Conservation (phyloP, 2,329 filamentous ascomycete species). For the Incumbomyces lentus region DNA sequence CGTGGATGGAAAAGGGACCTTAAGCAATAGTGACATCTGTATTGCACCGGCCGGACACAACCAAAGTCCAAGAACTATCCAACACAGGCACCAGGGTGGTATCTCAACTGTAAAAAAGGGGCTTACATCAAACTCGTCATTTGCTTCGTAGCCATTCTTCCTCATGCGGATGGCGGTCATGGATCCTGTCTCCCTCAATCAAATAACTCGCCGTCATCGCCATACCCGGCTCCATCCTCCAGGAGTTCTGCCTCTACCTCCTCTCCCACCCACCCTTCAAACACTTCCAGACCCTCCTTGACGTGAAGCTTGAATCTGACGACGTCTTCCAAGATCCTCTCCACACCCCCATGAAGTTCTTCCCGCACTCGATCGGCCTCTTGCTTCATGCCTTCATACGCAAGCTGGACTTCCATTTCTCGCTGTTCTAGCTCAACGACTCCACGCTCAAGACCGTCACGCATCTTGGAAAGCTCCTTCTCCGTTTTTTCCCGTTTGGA, state of each 20-base stretch:
- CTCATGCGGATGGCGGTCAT: too few species aligned
- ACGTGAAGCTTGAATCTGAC: slow-evolving; percentile 98
- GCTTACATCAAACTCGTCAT: too few species aligned
- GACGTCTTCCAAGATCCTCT: slow-evolving; percentile 90
- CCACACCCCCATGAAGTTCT: slow-evolving; percentile 93
- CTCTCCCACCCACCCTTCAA: slow-evolving; percentile 84
- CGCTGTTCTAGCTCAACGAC: slow-evolving; percentile 46
- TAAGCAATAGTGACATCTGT: too few species aligned
- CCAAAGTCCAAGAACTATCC: too few species aligned
- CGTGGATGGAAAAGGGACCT: too few species aligned
- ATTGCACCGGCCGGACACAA: too few species aligned
- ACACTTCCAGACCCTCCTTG: slow-evolving; percentile 84
- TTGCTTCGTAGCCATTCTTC: too few species aligned
- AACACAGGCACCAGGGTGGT: too few species aligned
- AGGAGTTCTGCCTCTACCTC: slow-evolving; percentile 80
- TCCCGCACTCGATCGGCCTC: slow-evolving; percentile 53
- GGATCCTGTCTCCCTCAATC: not conserved
- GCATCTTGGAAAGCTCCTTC: slow-evolving; percentile 64
- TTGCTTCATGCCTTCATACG: slow-evolving; percentile 20
- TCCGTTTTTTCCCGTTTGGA: slow-evolving; percentile 98
- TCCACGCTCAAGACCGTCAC: slow-evolving; percentile 20
- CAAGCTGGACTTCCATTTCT: slow-evolving; percentile 39
- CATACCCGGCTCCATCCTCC: slow-evolving; percentile 1
- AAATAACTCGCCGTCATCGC: not conserved
- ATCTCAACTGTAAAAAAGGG: too few species aligned